These are phyloP conservation scores for Vigna hirtella DNA, from an alignment of 306 rosid genomes.

Conservation along the genomic window DNA sequence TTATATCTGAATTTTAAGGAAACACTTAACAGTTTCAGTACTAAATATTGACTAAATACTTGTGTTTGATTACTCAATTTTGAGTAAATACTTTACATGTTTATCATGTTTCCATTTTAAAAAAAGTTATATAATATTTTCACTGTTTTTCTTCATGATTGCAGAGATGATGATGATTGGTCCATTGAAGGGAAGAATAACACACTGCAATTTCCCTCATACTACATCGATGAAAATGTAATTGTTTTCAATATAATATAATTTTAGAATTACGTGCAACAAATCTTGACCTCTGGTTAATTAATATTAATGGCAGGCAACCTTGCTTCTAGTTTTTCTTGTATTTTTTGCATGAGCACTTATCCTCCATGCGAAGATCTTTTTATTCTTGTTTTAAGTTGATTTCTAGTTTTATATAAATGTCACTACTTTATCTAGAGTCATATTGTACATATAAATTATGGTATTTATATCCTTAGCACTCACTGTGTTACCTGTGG, in stretches of 20 bases:
- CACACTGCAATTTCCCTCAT: conserved; percentile 88
- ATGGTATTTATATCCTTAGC: conserved; percentile 30
- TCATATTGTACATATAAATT: background rate
- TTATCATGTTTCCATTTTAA: conserved; percentile 28
- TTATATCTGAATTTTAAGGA: conserved; percentile 27
- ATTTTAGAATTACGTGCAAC: conserved; percentile 37
- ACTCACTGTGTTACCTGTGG: background rate
- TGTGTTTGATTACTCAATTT: conserved; percentile 5
- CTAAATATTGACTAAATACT: background rate
- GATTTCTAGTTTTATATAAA: conserved; percentile 28
- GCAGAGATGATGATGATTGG: conserved; percentile 98
- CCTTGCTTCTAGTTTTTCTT: conserved; percentile 39
- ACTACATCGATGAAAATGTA: conserved; percentile 98
- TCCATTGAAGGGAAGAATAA: conserved; percentile 81
- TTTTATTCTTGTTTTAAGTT: conserved; percentile 29
- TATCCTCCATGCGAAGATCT: conserved; percentile 16
- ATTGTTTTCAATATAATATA: conserved; percentile 47
- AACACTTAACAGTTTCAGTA: background rate
- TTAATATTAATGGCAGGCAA: conserved; percentile 34
- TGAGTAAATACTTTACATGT: conserved; percentile 32
- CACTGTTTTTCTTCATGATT: conserved; percentile 47
- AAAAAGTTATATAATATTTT: conserved; percentile 34
- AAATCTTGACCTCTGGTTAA: conserved; percentile 28
- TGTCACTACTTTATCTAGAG: conserved; percentile 29
- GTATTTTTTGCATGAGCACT: background rate